These are phyloP conservation scores for Sindora glabra DNA, from an alignment of 306 rosid species.

Conservation along the genomic window DNA sequence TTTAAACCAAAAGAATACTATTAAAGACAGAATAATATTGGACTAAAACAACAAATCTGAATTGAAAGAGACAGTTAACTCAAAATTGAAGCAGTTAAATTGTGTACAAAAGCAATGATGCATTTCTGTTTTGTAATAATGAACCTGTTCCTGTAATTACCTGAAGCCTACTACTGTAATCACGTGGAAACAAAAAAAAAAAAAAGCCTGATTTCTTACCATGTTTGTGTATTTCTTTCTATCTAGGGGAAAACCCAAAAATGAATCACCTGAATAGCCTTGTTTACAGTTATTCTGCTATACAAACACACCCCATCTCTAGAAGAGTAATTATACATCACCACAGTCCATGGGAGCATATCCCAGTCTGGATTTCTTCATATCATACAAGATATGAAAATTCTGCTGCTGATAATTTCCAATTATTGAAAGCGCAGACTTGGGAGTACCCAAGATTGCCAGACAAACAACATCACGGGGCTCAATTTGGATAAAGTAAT, in stretches of 20 bases:
- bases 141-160: constrained; percentile 10
- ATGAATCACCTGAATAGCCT: constrained; percentile 4
- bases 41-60: constrained; percentile 4
- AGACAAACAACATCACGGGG: constrained; percentile 60
- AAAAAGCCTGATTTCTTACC: background rate
- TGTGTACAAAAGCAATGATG: constrained; percentile 22
- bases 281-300: constrained; percentile 32
- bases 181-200: no score
- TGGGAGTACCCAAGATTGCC: constrained; percentile 74
- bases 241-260: constrained; percentile 9
- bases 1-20: background rate
- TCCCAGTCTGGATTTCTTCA: constrained; percentile 81
- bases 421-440: constrained; percentile 67
- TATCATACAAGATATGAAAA: constrained; percentile 77
- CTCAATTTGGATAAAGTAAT: constrained; percentile 76
- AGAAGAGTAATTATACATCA: constrained; percentile 43
- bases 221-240: constrained; percentile 9
- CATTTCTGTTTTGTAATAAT: constrained; percentile 1
- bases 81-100: constrained; percentile 17
- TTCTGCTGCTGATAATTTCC: constrained; percentile 99
- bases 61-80: constrained; percentile 10
- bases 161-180: constrained; percentile 8
- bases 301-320: background rate
- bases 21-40: background rate
- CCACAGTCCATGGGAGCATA: constrained; percentile 86